Base-by-base conservation (phyloP, 306 rosid genomes). In the Cicer chorassanicum region DNA sequence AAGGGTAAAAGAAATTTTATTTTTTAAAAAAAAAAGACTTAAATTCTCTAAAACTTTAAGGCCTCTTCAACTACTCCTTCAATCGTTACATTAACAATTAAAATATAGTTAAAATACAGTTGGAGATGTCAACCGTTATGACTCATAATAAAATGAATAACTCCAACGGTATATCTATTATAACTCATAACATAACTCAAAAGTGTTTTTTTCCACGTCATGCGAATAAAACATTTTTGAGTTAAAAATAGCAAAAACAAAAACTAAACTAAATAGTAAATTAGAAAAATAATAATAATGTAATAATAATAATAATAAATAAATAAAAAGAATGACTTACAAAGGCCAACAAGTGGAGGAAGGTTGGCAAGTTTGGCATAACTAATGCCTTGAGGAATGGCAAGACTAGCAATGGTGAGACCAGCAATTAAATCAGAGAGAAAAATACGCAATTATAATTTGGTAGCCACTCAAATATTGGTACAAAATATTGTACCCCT, bases 381-480 rank as follows among this genome's bases (percentile, higher is more conserved):
- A 59, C 98, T 93, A 16, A 93, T 91, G 66, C 97, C 98, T 70
- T 93, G 98, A 34, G 98, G 98, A 69, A 93, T 93, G 66, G 98
- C 97, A n/a, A 93, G 93, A 44, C 97, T 91, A 10, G 93, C 72
- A 40, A 91, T 83, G 85, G 98, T 93, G 71, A 93, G 55, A 19
- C 97, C 98, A 5, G 98, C 89, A 6, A 93, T 87, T 3, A 93
- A 6, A 68, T 93, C 98, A 13, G 84, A 83, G 41, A 51, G 34
- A 10, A 93, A 73, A 2, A 76, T 61, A 0, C 68, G 64, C 5
- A 76, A 13, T 5, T 83, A 71, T 93, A 93, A 2, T 29, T 78
- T 0, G 98, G 92, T 1, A 91, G 81, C 98, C 98, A 93, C 39
- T 77, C 86, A 13, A 82, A 86, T 4, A 89, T 84, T 2, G 98